Conservation (phyloP, 1,284 basidiomycete species). For the Trichosporon coremiiforme region DNA sequence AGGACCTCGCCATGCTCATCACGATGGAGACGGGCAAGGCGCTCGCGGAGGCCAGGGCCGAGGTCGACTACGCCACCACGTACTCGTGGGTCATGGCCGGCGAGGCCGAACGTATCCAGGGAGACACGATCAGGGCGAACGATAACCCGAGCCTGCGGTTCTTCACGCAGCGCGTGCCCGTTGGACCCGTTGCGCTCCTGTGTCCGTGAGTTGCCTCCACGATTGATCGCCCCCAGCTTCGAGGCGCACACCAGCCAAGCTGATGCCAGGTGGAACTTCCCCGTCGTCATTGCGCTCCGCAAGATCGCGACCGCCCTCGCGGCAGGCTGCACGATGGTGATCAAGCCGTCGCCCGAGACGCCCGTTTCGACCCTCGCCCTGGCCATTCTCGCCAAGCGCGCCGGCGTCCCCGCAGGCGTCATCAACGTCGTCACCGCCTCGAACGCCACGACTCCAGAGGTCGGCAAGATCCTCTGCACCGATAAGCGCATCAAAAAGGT, state of each 20-base stretch:
- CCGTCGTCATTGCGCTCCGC: conserved; percentile 72
- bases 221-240: no score
- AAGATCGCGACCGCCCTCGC: conserved; percentile 86
- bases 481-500: conserved; percentile 63
- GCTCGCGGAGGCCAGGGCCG: conserved; percentile 73
- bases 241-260: background rate
- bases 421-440: conserved; percentile 80
- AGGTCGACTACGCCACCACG: conserved; percentile 63
- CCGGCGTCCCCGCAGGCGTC: conserved; percentile 83
- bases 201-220: conserved; percentile 37
- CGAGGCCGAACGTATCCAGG: conserved; percentile 70
- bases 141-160: conserved; percentile 32
- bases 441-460: conserved; percentile 57
- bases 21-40: conserved; percentile 79
- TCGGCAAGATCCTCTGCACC: conserved; percentile 40
- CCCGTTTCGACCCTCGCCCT: conserved; percentile 78
- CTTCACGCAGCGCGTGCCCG: conserved; percentile 62
- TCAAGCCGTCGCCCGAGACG: conserved; percentile 80
- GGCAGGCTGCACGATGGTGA: conserved; percentile 53
- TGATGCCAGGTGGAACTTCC: conserved; percentile 67
- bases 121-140: conserved; percentile 62
- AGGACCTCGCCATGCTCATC: conserved; percentile 34
- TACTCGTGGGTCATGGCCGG: conserved; percentile 56
- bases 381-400: conserved; percentile 39
- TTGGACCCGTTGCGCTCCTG: conserved; percentile 61